Evolutionary conservation across 345 rosid genomes (phyloP), one percentile per base, ranked within the genome.

Genomic region (Lepidium africanum): DNA sequence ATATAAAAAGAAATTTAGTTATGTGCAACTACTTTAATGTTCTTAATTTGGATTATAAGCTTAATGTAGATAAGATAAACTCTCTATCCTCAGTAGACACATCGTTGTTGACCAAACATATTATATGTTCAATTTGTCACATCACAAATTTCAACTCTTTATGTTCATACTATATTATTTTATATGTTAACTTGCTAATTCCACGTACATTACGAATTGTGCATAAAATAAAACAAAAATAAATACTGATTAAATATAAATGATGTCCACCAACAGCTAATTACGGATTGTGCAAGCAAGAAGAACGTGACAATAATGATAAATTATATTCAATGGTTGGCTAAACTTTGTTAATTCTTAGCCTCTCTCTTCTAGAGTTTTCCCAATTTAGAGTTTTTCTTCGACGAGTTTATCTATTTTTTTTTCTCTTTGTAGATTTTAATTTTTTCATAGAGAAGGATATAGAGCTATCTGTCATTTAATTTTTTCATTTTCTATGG

Each of bases 251-350:
- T 39, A 38, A 30, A 39, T 15, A 12, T 49, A 49, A 3, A 49
- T 50, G 19, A 11, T 38, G 4, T 43, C 37, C 51, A 50, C 37
- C 25, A 60, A 60, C 67, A 70, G 67, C 74, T 60, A 41, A 41
- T 19, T 17, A 27, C 32, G 32, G 32, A 27, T 27, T 27, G 27
- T 59, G 17, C 37, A 70, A 70, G 59, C 67, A 70, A 70, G 51
- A 50, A 41, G 60, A 59, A 30, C 51, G 60, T 70, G 67, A 59
- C 43, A 59, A 50, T 59, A 49, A 50, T 59, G 42, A 21, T 21
- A 21, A 1, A 21, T 1, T 21, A 21, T 1, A 21, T 21, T 21
- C n/a, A n/a, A n/a, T n/a, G n/a, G n/a, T n/a, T n/a, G n/a, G n/a
- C n/a, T n/a, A n/a, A n/a, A n/a, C n/a, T n/a, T n/a, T n/a, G n/a